Conservation (phyloP, 257 asterid species). For the Fraxinus quadrangulata region DNA sequence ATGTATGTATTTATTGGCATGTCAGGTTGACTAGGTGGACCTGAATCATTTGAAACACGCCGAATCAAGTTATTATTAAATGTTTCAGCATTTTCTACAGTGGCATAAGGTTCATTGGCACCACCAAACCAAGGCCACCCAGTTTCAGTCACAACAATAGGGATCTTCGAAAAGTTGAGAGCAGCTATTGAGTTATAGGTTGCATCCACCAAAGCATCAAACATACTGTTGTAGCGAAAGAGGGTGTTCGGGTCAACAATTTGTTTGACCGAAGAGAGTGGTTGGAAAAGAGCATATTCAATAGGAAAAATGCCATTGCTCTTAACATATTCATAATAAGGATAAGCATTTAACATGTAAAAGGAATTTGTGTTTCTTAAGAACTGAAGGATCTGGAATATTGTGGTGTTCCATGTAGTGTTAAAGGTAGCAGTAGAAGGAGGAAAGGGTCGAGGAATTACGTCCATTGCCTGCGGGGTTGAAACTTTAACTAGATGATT, state of each 20-base stretch:
- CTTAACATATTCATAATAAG: conserved; percentile 63
- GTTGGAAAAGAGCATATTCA: conserved; percentile 80
- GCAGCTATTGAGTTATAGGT: conserved; percentile 70
- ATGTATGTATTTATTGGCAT: conserved; percentile 64
- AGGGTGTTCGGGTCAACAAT: conserved; percentile 89
- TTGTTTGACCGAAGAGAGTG: conserved; percentile 69
- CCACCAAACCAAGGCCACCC: conserved; percentile 91
- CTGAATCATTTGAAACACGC: conserved; percentile 71
- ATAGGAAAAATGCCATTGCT: conserved; percentile 76
- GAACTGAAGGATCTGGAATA: conserved; percentile 70
- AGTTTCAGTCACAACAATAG: conserved; percentile 76
- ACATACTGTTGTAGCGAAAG: conserved; percentile 70
- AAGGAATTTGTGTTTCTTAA: conserved; percentile 68
- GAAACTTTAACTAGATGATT: conserved; percentile 66
- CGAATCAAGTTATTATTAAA: conserved; percentile 59
- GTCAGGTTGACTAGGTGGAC: conserved; percentile 73
- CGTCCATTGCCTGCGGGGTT: conserved; percentile 73
- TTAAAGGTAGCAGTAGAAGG: conserved; percentile 83
- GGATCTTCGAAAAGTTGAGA: conserved; percentile 64
- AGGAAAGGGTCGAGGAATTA: conserved; percentile 68
- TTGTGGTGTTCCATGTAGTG: conserved; percentile 57
- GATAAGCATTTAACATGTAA: conserved; percentile 82
- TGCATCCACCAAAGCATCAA: conserved; percentile 88
- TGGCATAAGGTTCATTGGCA: conserved; percentile 66
- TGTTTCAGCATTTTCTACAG: conserved; percentile 55